Conservation (phyloP, 306 rosid species). For the Vigna hirtella region DNA sequence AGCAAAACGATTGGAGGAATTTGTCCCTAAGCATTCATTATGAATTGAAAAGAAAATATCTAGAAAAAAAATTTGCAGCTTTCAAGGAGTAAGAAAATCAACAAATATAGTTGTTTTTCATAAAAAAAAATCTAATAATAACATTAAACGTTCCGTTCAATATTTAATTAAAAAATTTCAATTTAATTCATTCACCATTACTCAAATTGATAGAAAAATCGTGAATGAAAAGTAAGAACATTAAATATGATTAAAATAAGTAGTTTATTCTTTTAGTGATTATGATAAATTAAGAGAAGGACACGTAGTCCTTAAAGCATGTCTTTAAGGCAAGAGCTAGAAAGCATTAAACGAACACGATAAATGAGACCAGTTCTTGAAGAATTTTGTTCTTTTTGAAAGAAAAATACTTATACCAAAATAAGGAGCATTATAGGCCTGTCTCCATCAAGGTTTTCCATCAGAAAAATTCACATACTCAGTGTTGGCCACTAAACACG, state of each 20-base stretch:
- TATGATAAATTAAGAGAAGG: not conserved
- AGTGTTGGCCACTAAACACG: slow-evolving; percentile 74
- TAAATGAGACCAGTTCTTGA: slow-evolving; percentile 35
- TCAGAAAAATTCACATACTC: slow-evolving; percentile 63
- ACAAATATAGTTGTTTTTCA: not conserved
- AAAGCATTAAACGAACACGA: slow-evolving; percentile 33
- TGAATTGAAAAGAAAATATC: not conserved
- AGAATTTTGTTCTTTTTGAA: not conserved
- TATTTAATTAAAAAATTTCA: not conserved
- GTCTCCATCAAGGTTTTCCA: slow-evolving; percentile 68
- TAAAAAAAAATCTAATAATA: not conserved
- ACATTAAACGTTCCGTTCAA: not conserved
- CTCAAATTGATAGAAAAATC: not conserved
- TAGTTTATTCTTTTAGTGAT: not conserved
- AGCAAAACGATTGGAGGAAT: slow-evolving; percentile 26
- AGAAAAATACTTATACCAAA: slow-evolving; percentile 43
- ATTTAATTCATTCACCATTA: not conserved
- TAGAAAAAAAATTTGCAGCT: not conserved
- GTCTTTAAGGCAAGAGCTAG: slow-evolving; percentile 1
- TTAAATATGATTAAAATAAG: too few relatives aligned
- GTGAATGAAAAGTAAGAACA: not conserved
- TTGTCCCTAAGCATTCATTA: not conserved
- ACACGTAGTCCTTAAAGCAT: not conserved
- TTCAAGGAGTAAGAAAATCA: not conserved
- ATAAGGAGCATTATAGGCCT: slow-evolving; percentile 50